Conservation (phyloP, 306 rosid genomes). For the Cotoneaster glaucophyllus region DNA sequence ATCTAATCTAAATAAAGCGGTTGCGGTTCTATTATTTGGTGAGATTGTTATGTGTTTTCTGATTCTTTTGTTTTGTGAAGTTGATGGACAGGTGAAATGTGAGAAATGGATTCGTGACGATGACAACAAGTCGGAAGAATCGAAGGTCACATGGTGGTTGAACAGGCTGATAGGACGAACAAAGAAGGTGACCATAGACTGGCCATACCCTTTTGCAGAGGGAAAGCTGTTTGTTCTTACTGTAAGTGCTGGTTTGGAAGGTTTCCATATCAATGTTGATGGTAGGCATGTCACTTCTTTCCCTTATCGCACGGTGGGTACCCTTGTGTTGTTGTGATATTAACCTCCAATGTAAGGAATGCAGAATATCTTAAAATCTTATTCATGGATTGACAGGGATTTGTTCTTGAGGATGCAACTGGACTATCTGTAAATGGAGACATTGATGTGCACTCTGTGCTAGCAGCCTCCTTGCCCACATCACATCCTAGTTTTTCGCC, state of each 20-base stretch:
- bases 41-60: conserved; percentile 7
- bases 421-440: conserved; percentile 82
- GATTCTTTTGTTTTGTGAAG: conserved; percentile 41
- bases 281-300: conserved; percentile 88
- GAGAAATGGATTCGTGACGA: conserved; percentile 96
- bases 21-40: neutral
- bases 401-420: conserved; percentile 94
- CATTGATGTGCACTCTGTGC: conserved; percentile 71
- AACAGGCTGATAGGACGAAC: conserved; percentile 80
- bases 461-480: conserved; percentile 76
- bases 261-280: conserved; percentile 83
- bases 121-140: conserved; percentile 65
- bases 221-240: conserved; percentile 84
- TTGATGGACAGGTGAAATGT: conserved; percentile 90
- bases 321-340: conserved; percentile 23
- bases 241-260: conserved; percentile 87
- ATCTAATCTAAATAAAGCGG: neutral
- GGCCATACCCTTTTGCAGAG: conserved; percentile 95
- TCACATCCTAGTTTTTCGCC: conserved; percentile 92
- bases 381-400: conserved; percentile 53
- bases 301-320: conserved; percentile 86
- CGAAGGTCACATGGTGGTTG: conserved; percentile 84
- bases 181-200: conserved; percentile 61
- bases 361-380: neutral
- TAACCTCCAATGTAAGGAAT: conserved; percentile 1